These are phyloP conservation scores for Flaveria ramosissima DNA, from an alignment of 129 eudicot genomes.

Conservation along the genomic window DNA sequence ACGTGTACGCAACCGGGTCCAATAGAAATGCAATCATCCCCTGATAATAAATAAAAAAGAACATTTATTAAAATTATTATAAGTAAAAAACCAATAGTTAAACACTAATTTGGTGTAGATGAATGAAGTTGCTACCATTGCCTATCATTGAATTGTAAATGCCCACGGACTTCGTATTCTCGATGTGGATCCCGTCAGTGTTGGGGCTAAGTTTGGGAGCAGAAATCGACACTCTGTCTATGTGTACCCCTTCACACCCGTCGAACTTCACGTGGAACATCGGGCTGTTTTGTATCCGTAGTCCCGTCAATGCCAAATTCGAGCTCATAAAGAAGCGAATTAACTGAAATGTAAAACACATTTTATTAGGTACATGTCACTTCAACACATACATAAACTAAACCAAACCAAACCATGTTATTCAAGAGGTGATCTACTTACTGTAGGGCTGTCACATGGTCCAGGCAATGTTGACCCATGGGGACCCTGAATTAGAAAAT, in stretches of 20 bases:
- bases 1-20: conserved; percentile 87
- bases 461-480: conserved; percentile 91
- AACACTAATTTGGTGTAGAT: too few relatives aligned
- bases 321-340: conserved; percentile 92
- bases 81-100: too few relatives aligned
- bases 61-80: too few relatives aligned
- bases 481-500: conserved; percentile 65
- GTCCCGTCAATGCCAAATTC: conserved; percentile 59
- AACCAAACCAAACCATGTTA: not conserved
- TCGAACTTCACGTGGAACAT: conserved; percentile 95
- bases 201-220: conserved; percentile 93
- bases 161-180: conserved; percentile 76
- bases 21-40: conserved; percentile 97
- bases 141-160: conserved; percentile 80
- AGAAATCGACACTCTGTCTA: conserved; percentile 70
- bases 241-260: conserved; percentile 85
- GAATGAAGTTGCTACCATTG: conserved; percentile 49
- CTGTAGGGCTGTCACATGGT: conserved; percentile 98
- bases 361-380: not conserved
- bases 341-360: conserved; percentile 45
- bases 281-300: conserved; percentile 87
- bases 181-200: conserved; percentile 91
- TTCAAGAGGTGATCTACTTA: conserved; percentile 35
- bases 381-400: too few relatives aligned
- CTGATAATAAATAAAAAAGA: conserved; percentile 31